These are phyloP conservation scores for Phytopythium aichiense DNA, from an alignment of 352 stramenopile species.

Conservation along the genomic window DNA sequence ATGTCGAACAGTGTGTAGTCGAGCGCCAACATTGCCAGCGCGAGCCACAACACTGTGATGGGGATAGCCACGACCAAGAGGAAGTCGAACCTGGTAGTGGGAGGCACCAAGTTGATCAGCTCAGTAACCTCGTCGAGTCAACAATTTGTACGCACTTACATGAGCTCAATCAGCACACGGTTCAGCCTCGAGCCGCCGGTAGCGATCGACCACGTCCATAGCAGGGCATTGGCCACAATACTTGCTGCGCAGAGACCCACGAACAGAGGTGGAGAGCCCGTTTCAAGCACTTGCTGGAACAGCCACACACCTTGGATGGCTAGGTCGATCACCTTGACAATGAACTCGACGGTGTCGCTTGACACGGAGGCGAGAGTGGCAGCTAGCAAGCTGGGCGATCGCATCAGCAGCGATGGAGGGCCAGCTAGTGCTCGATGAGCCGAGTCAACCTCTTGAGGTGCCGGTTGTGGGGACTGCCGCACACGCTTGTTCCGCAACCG, in stretches of 20 bases:
- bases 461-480: background rate
- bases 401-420: background rate
- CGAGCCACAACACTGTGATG: slow-evolving; percentile 21
- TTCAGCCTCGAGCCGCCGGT: background rate
- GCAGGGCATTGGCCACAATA: background rate
- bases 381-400: background rate
- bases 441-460: background rate
- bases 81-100: slow-evolving; percentile 24
- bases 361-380: background rate
- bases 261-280: background rate
- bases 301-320: slow-evolving; percentile 3
- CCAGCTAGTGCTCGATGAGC: background rate
- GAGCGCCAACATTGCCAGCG: slow-evolving; percentile 21
- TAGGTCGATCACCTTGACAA: slow-evolving; percentile 9
- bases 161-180: slow-evolving; percentile 2
- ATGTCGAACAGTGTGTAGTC: slow-evolving; percentile 17
- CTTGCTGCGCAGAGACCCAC: background rate
- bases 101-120: background rate
- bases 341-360: background rate
- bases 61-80: slow-evolving; percentile 26
- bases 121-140: background rate
- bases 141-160: slow-evolving; percentile 6
- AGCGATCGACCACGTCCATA: slow-evolving; percentile 2
- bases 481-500: background rate
- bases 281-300: slow-evolving; percentile 16